A percentile compares a stretch with the other conserved stretches of the same genome.
Evolutionary conservation across 495 filamentous ascomycete species (phyloP).

Genomic region (Xylaria cubensis): DNA sequence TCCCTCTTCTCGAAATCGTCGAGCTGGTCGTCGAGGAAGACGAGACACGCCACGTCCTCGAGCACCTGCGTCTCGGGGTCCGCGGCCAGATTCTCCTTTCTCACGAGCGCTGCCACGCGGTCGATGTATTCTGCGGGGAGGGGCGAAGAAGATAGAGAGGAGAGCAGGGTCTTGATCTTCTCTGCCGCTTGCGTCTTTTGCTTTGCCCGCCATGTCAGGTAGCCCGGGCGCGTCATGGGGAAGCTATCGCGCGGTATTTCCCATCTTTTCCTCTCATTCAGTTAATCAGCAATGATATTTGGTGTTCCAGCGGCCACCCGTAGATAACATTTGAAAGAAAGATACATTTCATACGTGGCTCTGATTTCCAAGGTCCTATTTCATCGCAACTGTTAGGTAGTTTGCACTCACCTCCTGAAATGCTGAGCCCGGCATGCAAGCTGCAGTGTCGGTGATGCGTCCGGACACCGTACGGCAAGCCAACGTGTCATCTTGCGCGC

Average conservation of each 20-base stretch:
- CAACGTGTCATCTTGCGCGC: conserved; percentile 77
- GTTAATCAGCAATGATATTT: background rate
- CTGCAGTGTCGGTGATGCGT: conserved; percentile 66
- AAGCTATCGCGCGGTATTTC: conserved; percentile 75
- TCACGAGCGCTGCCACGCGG: conserved; percentile 65
- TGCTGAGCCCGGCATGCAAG: conserved; percentile 84
- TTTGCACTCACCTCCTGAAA: conserved; percentile 54
- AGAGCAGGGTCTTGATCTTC: conserved; percentile 61
- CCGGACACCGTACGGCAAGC: conserved; percentile 60
- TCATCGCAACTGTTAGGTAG: background rate
- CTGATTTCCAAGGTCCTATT: background rate
- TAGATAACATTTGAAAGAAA: background rate
- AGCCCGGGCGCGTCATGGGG: conserved; percentile 72
- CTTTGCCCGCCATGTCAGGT: conserved; percentile 75
- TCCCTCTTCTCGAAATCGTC: conserved; percentile 69
- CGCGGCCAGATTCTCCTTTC: conserved; percentile 68
- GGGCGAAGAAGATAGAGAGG: conserved; percentile 55
- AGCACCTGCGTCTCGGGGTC: conserved; percentile 73
- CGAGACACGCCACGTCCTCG: conserved; percentile 85
- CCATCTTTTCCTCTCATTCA: conserved; percentile 61
- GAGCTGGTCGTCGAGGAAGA: conserved; percentile 86
- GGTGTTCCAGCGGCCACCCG: background rate
- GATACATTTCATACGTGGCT: background rate
- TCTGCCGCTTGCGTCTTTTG: conserved; percentile 74
- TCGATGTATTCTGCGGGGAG: conserved; percentile 47